Percentiles rank a stretch among this genome's conserved stretches.
These are phyloP conservation scores for Tulasnella sp. DNA, from an alignment of 768 basidiomycete species.

Conservation along the genomic window DNA sequence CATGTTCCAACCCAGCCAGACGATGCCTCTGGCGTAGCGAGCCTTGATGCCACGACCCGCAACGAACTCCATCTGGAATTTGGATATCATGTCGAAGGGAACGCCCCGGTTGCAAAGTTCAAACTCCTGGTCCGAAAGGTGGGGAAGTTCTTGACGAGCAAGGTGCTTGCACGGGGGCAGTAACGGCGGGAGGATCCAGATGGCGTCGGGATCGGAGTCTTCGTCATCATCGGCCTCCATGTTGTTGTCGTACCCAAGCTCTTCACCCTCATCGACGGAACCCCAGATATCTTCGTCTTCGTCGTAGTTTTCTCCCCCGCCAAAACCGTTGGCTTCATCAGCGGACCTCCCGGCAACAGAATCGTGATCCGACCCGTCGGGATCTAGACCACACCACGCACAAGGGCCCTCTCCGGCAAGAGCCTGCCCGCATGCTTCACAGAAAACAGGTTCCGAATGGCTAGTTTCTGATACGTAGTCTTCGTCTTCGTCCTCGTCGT, in stretches of 20 bases:
- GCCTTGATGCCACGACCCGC: neutral
- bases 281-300: neutral
- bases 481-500: conserved; percentile 1
- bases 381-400: neutral
- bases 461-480: neutral
- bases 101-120: conserved; percentile 8
- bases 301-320: neutral
- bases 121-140: neutral
- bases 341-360: no score
- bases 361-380: neutral
- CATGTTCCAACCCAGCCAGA: conserved; percentile 11
- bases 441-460: neutral
- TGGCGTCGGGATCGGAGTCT: no score
- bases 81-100: conserved; percentile 14
- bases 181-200: neutral
- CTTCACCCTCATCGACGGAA: neutral
- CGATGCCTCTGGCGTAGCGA: neutral
- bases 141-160: neutral
- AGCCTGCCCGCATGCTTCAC: neutral
- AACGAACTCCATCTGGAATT: conserved; percentile 2
- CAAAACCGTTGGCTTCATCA: neutral
- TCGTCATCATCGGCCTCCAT: neutral
- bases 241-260: neutral
- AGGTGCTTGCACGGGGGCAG: conserved; percentile 1
- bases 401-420: neutral